Base-by-base conservation (phyloP, 768 basidiomycete genomes). In the Multifurca ochricompacta region DNA sequence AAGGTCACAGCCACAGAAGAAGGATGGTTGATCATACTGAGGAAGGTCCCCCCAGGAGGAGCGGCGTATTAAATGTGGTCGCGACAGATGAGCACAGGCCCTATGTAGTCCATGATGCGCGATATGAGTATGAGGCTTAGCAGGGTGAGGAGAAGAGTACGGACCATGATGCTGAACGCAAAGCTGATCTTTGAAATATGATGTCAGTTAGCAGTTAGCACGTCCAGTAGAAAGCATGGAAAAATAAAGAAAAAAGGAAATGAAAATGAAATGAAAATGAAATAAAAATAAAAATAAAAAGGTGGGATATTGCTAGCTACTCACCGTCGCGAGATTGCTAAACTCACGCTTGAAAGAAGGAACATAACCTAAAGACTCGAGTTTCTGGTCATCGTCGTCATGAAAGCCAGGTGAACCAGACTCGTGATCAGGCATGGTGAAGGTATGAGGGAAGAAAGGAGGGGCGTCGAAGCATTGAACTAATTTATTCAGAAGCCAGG, bases 281-380 rank as follows among this genome's bases (percentile, higher is more conserved):
- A 42, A 35, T 9, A 16, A 16, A 31, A 4, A 28, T 39, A n/a
- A 9, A 43, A 44, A 11, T 6, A 23, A 27, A 3, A 21, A 16
- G 23, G 23, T 16, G 6, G 31, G 18, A 31, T 19, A 16, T n/a
- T n/a, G 23, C 10, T n/a, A 14, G 41, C 30, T 13, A 48, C 80
- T 56, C 59, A 85, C 84, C 56, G 85, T 87, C n/a, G 85, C 84
- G 30, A 90, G 68, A 63, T 87, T 88, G 6, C 85, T 81, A 62
- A 92, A 92, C 73, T 92, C 90, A 54, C 90, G 77, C 67, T 81
- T 82, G 74, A 92, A 91, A 14, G 85, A 87, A 37, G 85, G 85
- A 63, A 82, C 79, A 63, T 87, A 87, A 18, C 85, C 85, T 62
- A 86, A 66, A 14, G 78, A 81, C 51, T 81, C 73, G 36, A 87